phyloP scores from a whole-genome alignment of 1,284 basidiomycete genomes.

The Tilletiopsis washingtonensis region DNA sequence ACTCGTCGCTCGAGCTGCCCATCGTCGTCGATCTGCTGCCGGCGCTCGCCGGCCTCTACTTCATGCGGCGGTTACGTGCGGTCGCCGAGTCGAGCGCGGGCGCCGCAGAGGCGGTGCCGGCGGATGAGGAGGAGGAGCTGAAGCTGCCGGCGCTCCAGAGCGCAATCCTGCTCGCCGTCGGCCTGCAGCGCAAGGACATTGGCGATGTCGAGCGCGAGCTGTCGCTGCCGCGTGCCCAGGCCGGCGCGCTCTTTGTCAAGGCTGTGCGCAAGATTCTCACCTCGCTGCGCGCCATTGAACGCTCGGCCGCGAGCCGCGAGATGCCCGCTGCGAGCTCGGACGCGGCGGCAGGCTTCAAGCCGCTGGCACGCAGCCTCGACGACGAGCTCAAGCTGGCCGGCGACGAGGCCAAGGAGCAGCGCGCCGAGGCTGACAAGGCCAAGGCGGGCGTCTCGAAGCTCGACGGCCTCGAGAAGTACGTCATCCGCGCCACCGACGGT shows the following conservation, averaged over 20 bases:
- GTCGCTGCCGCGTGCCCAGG: slow-evolving; percentile 73
- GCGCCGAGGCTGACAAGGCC: slow-evolving; percentile 6
- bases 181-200: slow-evolving; percentile 80
- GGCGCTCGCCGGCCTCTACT: slow-evolving; percentile 69
- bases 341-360: slow-evolving; percentile 13
- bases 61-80: slow-evolving; percentile 54
- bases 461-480: slow-evolving; percentile 32
- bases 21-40: slow-evolving; percentile 89
- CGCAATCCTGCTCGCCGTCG: slow-evolving; percentile 57
- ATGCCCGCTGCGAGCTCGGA: slow-evolving; percentile 8
- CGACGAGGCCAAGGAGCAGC: slow-evolving; percentile 13
- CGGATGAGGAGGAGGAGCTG: slow-evolving; percentile 22
- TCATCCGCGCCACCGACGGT: slow-evolving; percentile 19
- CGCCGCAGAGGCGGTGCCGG: slow-evolving; percentile 22
- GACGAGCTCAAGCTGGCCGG: slow-evolving; percentile 32
- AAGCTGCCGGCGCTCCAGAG: slow-evolving; percentile 33
- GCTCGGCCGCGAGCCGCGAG: slow-evolving; percentile 38
- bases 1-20: slow-evolving; percentile 93
- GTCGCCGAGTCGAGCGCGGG: slow-evolving; percentile 12
- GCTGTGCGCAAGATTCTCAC: slow-evolving; percentile 77
- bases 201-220: slow-evolving; percentile 60
- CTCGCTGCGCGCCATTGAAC: slow-evolving; percentile 70
- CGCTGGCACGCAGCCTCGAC: slow-evolving; percentile 24
- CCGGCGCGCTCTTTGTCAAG: slow-evolving; percentile 85
- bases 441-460: slow-evolving; percentile 25